Base-by-base conservation (phyloP, 176 grass and related monocot genomes). In the Triticum turgidum region DNA sequence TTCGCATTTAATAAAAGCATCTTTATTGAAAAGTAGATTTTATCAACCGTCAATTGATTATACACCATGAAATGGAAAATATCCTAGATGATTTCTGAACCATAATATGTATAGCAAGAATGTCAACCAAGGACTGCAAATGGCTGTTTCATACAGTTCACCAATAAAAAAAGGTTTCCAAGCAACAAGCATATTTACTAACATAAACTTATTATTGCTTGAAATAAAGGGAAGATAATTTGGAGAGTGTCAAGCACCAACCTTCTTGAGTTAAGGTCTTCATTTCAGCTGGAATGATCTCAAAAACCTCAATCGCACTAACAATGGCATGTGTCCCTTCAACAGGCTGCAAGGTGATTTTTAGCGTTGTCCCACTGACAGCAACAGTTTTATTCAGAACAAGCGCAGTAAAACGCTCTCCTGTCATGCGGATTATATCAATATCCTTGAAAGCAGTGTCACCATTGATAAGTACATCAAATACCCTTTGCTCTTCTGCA, bases 271-370 rank as follows among this genome's bases (percentile, higher is more conserved):
- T 13, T 63, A 76, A 91, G 86, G 94, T 99, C 73, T 84, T 96
- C 27, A 88, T 92, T 88, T 96, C 97, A 54, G 94, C 92, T 78
- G 72, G 59, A 88, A 94, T 93, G 37, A 99, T 87, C 85, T 99
- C 97, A 72, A 99, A 94, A 39, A 96, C 90, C 85, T 99, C 97
- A 80, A 99, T 91, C 6, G 92, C 97, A 87, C 68, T 99, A 81
- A 99, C 86, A 77, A 94, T 92, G 12, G 92, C 94, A 85, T 42
- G 83, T 41, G 39, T 83, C 65, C 97, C 92, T 84, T 73, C 80
- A 67, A 71, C 81, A 88, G 92, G 92, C 25, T 89, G 89, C 61
- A 99, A 93, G 7, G 79, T 82, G 63, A 99, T 85, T 87, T 90
- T 85, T 62, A 99, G 80, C 20, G 85, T 89, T 87, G 81, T 96